Base-by-base conservation (phyloP, 2,329 filamentous ascomycete species). In the Botryotinia narcissicola region DNA sequence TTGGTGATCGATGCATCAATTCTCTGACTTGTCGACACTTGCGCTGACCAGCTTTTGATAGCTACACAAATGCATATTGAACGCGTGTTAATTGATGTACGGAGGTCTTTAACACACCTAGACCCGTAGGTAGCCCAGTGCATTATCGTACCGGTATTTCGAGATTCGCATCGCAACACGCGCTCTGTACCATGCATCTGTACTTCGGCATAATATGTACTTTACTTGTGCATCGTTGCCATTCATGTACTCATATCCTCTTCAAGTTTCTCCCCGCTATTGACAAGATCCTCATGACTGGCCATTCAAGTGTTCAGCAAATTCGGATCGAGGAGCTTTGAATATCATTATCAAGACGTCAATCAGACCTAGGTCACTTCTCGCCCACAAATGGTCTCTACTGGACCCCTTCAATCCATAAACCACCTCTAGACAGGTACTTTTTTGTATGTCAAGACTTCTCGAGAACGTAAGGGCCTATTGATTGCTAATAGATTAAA, bases 51-150 rank as follows among this genome's bases (percentile, higher is more conserved):
- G n/a, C 46, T 37, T 25, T 69, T 57, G 4, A 37, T 59, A 32
- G 66, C 48, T 69, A 69, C 66, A 59, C 66, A 69, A 68, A 59
- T 57, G 35, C 37, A 69, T 69, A 42, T 69, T 57, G 66, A 69
- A 69, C 66, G 63, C 63, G 66, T 69, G 66, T 51, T 32, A 40
- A 32, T 57, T 57, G 35, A 69, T 57, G 66, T 69, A 69, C 35
- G 48, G 37, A 32, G 25, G 48, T 69, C 48, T 69, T 18, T 32
- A 42, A 57, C 25, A 22, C 57, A 68, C 16, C 35, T 42, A 18
- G 48, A 68, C 66, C 35, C 42, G 35, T 44, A 44, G 48, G 37
- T 32, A 59, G 48, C 48, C 66, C 66, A 69, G 66, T 69, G 66
- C 66, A 69, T 57, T 69, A 69, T 69, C 66, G 66, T 69, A 57